Percentiles rank a stretch among this genome's conserved stretches.
Conservation (phyloP, 208 protist species). For the Acanthamoeba castellanii region DNA sequence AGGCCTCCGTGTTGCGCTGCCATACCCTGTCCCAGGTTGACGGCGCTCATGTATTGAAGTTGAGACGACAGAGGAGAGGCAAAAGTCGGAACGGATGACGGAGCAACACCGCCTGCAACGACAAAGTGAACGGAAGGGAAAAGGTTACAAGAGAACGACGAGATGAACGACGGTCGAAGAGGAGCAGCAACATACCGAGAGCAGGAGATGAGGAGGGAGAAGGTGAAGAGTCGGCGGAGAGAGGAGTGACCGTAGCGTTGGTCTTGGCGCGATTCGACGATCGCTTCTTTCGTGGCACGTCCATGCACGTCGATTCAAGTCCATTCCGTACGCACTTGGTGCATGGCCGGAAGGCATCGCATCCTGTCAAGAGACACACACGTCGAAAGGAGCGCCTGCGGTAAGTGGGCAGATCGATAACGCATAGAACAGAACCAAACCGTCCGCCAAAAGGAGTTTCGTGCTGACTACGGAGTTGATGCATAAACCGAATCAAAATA, state of each 20-base stretch:
- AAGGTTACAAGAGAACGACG: neutral
- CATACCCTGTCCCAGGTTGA: neutral
- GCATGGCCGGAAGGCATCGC: constrained; percentile 7
- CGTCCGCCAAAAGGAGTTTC: too few relatives aligned
- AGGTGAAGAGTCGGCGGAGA: constrained; percentile 4
- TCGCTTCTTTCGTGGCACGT: constrained; percentile 62
- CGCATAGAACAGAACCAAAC: too few relatives aligned
- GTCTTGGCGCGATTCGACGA: constrained; percentile 20
- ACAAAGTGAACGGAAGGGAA: neutral
- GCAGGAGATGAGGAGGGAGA: neutral
- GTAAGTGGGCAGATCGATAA: too few relatives aligned
- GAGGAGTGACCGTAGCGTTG: constrained; percentile 4
- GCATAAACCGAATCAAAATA: too few relatives aligned
- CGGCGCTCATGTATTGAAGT: constrained; percentile 10
- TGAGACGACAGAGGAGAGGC: constrained; percentile 10
- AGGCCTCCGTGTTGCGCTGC: neutral
- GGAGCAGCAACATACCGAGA: neutral
- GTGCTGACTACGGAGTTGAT: too few relatives aligned
- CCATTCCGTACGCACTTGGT: constrained; percentile 35
- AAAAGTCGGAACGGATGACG: neutral
- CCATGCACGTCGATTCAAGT: neutral
- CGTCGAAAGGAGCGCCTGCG: neutral
- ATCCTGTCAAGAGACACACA: neutral
- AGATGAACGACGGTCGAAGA: too few relatives aligned
- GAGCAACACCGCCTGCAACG: neutral